Evolutionary conservation across 2,329 filamentous ascomycete species (phyloP).

Genomic region (Cadophora sp.): DNA sequence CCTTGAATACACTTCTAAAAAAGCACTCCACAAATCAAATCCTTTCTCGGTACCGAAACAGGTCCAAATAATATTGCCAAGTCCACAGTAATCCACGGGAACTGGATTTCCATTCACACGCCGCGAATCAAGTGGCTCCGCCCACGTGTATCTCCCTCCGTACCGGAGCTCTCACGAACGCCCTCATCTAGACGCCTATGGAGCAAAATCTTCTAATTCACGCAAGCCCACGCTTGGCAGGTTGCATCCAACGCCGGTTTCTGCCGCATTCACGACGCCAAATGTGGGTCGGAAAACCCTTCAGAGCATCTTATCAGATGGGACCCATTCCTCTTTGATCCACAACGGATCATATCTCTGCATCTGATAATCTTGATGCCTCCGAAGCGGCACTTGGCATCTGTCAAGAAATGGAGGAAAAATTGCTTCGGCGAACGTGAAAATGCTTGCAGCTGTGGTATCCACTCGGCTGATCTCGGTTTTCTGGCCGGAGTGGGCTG

Average conservation of each 20-base stretch:
- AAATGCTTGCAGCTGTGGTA: not conserved
- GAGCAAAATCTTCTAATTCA: not conserved
- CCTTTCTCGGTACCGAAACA: slow-evolving; percentile 2
- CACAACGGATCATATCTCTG: slow-evolving; percentile 23
- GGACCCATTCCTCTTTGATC: not conserved
- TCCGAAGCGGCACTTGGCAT: slow-evolving; percentile 14
- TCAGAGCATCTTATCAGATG: slow-evolving; percentile 10
- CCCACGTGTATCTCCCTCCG: not conserved
- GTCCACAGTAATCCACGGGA: not conserved
- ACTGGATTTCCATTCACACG: not conserved
- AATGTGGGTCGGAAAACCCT: not conserved
- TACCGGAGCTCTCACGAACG: not conserved
- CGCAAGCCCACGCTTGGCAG: not conserved
- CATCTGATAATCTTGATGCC: slow-evolving; percentile 22
- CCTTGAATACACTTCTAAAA: too few species aligned
- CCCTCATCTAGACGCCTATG: not conserved
- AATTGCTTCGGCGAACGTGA: not conserved
- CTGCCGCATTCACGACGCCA: not conserved
- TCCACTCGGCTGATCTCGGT: slow-evolving; percentile 6
- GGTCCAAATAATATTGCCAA: not conserved
- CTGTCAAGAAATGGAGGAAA: slow-evolving; percentile 10
- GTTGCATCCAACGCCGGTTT: not conserved
- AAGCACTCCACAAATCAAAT: not conserved
- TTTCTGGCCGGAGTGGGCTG: not conserved
- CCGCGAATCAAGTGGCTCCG: not conserved